phyloP scores from a whole-genome alignment of 2,329 filamentous ascomycete species.

The Phialocephala subalpina region DNA sequence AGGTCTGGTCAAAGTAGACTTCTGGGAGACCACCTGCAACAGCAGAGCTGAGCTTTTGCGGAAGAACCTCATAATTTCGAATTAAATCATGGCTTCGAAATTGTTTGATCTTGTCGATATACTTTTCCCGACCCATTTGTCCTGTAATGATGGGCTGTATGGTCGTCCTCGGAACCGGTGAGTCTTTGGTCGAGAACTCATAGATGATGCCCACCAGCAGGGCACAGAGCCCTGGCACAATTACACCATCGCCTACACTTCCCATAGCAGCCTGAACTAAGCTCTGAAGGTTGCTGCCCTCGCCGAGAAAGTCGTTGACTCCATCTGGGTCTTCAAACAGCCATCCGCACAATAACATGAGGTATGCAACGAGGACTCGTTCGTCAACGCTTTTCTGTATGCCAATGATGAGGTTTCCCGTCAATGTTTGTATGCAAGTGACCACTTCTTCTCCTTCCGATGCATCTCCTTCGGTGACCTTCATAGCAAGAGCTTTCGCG shows the following conservation, averaged over 20 bases:
- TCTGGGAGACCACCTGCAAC: conserved; percentile 70
- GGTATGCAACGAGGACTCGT: conserved; percentile 81
- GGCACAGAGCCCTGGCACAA: conserved; percentile 84
- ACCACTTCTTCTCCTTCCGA: conserved; percentile 93
- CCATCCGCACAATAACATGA: conserved; percentile 90
- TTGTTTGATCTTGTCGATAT: conserved; percentile 81
- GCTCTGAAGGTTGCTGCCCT: conserved; percentile 91
- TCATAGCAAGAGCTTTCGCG: conserved; percentile 81
- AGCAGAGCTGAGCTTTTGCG: conserved; percentile 68
- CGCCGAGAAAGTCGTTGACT: conserved; percentile 90
- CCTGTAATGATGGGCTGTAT: conserved; percentile 81
- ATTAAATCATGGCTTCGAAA: conserved; percentile 81
- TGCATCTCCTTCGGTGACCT: conserved; percentile 87
- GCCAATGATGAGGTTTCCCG: conserved; percentile 84
- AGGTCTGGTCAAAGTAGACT: conserved; percentile 84
- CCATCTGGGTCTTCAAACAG: conserved; percentile 91
- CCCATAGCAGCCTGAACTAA: conserved; percentile 77
- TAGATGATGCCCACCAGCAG: conserved; percentile 89
- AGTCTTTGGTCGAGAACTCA: conserved; percentile 98
- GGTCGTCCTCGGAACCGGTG: conserved; percentile 82
- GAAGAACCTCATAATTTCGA: conserved; percentile 88
- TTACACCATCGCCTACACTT: conserved; percentile 63
- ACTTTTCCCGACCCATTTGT: conserved; percentile 84
- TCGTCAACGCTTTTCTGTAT: conserved; percentile 80
- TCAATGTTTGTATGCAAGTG: conserved; percentile 88